Base-by-base conservation (phyloP, 768 basidiomycete species). In the Pseudohyphozyma bogoriensis region DNA sequence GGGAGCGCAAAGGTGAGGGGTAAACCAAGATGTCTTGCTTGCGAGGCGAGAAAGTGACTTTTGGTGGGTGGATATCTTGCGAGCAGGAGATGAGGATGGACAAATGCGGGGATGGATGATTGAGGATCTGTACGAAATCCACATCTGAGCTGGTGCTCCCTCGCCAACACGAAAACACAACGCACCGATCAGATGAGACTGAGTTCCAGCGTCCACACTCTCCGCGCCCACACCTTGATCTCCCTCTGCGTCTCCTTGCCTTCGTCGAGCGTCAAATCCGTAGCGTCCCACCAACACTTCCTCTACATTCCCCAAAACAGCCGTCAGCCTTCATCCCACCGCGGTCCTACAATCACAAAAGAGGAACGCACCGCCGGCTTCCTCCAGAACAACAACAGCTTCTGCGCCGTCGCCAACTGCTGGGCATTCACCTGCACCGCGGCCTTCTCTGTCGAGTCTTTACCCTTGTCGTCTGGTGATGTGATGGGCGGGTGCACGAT, bases 261-360 rank as follows among this genome's bases (percentile, higher is more conserved):
- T 53, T 81, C 75, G 1, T 77, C 72, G 6, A 79, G 78, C 11
- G 85, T 82, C 45, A 96, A 72, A 56, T 95, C 87, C 24, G 91
- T 79, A 15, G 93, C 93, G 69, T 99, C 95, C 95, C 95, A 99
- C 95, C 95, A 99, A 76, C 93, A 97, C 77, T 99, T 97, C 44
- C 95, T 80, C 92, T 96, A 66, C 28, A 54, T 11, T 51, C n/a
- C 37, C 51, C 24, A 39, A n/a, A n/a, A 13, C n/a, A 56, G 32
- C n/a, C 16, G 56, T 36, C 33, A 54, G 39, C 31, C 59, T 62
- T 56, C 11, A 37, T 37, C 18, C 37, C 37, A 10, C 11, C 37
- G 10, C 11, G 18, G 37, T 8, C 18, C 18, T 6, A 18, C 18
- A 42, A 42, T 15, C n/a, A n/a, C n/a, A n/a, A n/a, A n/a, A 12